These are phyloP conservation scores for Boletus vermiculosoides DNA, from an alignment of 768 basidiomycete species.

Conservation along the genomic window DNA sequence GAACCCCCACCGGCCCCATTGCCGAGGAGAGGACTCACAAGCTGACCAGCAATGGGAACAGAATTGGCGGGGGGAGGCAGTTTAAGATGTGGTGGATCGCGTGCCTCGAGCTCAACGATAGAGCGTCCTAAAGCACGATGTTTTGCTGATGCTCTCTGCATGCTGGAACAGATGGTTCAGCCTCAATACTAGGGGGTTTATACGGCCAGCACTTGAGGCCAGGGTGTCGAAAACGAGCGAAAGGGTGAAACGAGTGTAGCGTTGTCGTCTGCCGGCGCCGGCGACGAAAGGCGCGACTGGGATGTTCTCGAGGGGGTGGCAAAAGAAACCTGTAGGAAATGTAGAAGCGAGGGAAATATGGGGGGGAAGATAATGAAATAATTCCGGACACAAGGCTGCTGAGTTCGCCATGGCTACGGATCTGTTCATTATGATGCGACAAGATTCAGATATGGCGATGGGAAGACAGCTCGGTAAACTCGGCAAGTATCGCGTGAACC, in stretches of 20 bases:
- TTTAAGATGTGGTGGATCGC: conserved; percentile 40
- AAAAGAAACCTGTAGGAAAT: background rate
- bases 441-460: background rate
- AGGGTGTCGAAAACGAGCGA: conserved; percentile 18
- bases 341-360: conserved; percentile 10
- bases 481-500: conserved; percentile 3
- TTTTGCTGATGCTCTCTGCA: conserved; percentile 12
- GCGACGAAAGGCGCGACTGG: conserved; percentile 3
- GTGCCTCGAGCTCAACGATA: conserved; percentile 29
- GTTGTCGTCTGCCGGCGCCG: conserved; percentile 14
- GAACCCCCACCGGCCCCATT: conserved; percentile 4
- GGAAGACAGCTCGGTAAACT: conserved; percentile 5
- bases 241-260: conserved; percentile 23
- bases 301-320: background rate
- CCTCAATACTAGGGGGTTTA: background rate
- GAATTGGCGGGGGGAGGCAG: conserved; percentile 31
- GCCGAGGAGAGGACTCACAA: conserved; percentile 37
- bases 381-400: conserved; percentile 10
- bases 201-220: background rate
- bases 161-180: conserved; percentile 10
- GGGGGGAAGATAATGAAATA: conserved; percentile 2
- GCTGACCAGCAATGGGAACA: conserved; percentile 39
- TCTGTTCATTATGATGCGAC: background rate
- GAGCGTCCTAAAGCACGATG: conserved; percentile 14
- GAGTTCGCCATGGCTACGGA: conserved; percentile 25